A percentile compares a stretch with the other conserved stretches of the same genome.
phyloP scores from a whole-genome alignment of 2,329 filamentous ascomycete species.

The Lasiodiplodia gonubiensis region DNA sequence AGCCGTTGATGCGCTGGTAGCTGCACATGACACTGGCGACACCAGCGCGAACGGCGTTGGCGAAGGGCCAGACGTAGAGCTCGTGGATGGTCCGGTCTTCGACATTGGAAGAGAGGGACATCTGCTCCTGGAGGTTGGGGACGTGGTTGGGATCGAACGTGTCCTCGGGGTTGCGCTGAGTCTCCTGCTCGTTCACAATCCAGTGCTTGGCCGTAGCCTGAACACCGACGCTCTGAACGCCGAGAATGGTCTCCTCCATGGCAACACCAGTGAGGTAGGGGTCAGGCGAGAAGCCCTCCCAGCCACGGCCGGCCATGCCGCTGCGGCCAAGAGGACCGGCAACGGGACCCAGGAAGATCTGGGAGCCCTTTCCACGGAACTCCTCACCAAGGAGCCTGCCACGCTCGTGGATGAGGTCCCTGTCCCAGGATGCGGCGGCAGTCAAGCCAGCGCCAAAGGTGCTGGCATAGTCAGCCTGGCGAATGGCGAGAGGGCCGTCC shows the following conservation, averaged over 20 bases:
- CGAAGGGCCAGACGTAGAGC: slow-evolving; percentile 79
- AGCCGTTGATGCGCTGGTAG: slow-evolving; percentile 47
- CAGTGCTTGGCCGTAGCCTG: slow-evolving; percentile 53
- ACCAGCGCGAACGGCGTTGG: slow-evolving; percentile 71
- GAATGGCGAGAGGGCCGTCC: slow-evolving; percentile 46
- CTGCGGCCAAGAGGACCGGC: slow-evolving; percentile 52
- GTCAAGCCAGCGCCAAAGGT: slow-evolving; percentile 47
- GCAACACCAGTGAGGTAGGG: slow-evolving; percentile 55
- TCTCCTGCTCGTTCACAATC: slow-evolving; percentile 73
- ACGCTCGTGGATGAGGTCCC: slow-evolving; percentile 41
- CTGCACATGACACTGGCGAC: slow-evolving; percentile 60
- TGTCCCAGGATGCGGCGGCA: slow-evolving; percentile 50
- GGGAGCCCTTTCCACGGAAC: slow-evolving; percentile 43
- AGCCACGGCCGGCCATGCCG: slow-evolving; percentile 53
- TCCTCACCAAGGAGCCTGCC: slow-evolving; percentile 42
- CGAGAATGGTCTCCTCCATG: slow-evolving; percentile 51
- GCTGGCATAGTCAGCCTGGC: slow-evolving; percentile 35
- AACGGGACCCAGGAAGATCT: slow-evolving; percentile 53
- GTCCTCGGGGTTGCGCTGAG: slow-evolving; percentile 57
- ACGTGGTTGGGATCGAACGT: slow-evolving; percentile 51
- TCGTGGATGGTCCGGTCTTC: slow-evolving; percentile 79
- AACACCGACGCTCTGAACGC: slow-evolving; percentile 53
- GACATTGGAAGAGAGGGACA: slow-evolving; percentile 60
- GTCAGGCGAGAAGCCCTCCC: slow-evolving; percentile 57
- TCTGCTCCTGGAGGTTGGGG: slow-evolving; percentile 41